Percentiles rank a stretch among this genome's conserved stretches.
phyloP scores from a whole-genome alignment of 768 basidiomycete genomes.

The Hysterangium stoloniferum region DNA sequence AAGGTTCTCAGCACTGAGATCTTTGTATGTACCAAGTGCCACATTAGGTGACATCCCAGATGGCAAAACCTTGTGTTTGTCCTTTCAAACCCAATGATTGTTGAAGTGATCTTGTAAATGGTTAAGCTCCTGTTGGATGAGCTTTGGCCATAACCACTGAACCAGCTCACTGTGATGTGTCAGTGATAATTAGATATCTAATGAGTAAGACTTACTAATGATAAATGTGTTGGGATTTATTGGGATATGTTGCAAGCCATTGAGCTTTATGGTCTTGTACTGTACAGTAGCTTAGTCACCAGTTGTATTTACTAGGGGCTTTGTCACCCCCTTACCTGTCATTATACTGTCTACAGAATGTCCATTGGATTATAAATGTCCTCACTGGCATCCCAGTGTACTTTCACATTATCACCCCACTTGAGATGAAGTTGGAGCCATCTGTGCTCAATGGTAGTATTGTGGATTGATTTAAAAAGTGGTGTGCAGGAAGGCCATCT shows the following conservation, averaged over 20 bases:
- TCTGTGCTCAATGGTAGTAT: slow-evolving; percentile 20
- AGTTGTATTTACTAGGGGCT: too few relatives aligned
- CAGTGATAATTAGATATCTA: neutral
- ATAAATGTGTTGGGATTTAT: slow-evolving; percentile 8
- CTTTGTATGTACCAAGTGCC: slow-evolving; percentile 20
- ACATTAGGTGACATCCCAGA: slow-evolving; percentile 30
- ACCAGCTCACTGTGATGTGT: slow-evolving; percentile 17
- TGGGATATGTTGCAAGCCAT: slow-evolving; percentile 17
- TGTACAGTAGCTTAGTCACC: too few relatives aligned
- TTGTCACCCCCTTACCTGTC: too few relatives aligned
- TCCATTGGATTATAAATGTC: slow-evolving; percentile 14
- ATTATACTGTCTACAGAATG: slow-evolving; percentile 10
- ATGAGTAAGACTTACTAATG: slow-evolving; percentile 23
- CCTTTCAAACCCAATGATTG: slow-evolving; percentile 21
- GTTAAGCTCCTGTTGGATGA: slow-evolving; percentile 16
- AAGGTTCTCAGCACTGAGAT: slow-evolving; percentile 24
- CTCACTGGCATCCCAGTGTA: slow-evolving; percentile 19
- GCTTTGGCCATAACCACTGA: slow-evolving; percentile 20
- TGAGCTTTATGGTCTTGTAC: too few relatives aligned
- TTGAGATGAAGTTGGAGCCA: slow-evolving; percentile 29
- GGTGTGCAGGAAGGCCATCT: slow-evolving; percentile 23
- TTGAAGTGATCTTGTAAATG: slow-evolving; percentile 20
- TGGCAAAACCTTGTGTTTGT: slow-evolving; percentile 27
- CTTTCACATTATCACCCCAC: slow-evolving; percentile 25
- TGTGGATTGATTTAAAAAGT: slow-evolving; percentile 21